phyloP scores from a whole-genome alignment of 352 stramenopile genomes.

The Globisporangium acanthophoron region DNA sequence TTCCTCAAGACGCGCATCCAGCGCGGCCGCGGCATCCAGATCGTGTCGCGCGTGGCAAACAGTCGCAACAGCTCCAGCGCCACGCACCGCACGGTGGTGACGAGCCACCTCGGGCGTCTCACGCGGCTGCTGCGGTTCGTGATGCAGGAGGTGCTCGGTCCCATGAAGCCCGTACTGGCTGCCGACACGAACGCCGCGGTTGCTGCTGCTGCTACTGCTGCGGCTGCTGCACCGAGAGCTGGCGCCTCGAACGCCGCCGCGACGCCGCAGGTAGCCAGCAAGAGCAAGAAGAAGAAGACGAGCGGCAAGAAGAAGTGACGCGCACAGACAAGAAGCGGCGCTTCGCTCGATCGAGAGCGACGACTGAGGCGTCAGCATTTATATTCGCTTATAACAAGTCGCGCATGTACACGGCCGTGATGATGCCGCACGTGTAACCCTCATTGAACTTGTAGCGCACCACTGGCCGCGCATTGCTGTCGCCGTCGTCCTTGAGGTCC shows the following conservation, averaged over 20 bases:
- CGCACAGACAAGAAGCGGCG: neutral
- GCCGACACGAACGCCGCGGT: neutral
- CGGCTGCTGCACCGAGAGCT: neutral
- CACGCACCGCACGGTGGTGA: constrained; percentile 14
- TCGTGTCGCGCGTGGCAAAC: constrained; percentile 45
- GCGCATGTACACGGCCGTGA: constrained; percentile 80
- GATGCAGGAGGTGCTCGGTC: constrained; percentile 61
- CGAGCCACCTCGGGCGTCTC: constrained; percentile 28
- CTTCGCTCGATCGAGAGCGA: neutral
- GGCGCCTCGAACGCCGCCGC: constrained; percentile 2
- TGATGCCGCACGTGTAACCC: constrained; percentile 88
- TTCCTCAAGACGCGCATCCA: constrained; percentile 47
- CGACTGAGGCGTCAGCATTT: neutral
- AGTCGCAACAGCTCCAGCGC: constrained; percentile 3
- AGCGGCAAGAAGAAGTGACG: constrained; percentile 38
- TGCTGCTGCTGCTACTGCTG: constrained; percentile 4
- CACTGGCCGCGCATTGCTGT: constrained; percentile 21
- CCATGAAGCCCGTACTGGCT: constrained; percentile 27
- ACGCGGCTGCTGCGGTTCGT: constrained; percentile 54
- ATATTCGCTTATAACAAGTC: constrained; percentile 60
- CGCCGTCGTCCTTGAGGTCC: constrained; percentile 9
- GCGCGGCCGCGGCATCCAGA: constrained; percentile 13
- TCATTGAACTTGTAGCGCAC: constrained; percentile 90
- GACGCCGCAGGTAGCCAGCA: neutral
- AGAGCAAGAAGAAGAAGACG: constrained; percentile 37